Base-by-base conservation (phyloP, 2,329 filamentous ascomycete genomes). In the Zasmidium citrigriseum region DNA sequence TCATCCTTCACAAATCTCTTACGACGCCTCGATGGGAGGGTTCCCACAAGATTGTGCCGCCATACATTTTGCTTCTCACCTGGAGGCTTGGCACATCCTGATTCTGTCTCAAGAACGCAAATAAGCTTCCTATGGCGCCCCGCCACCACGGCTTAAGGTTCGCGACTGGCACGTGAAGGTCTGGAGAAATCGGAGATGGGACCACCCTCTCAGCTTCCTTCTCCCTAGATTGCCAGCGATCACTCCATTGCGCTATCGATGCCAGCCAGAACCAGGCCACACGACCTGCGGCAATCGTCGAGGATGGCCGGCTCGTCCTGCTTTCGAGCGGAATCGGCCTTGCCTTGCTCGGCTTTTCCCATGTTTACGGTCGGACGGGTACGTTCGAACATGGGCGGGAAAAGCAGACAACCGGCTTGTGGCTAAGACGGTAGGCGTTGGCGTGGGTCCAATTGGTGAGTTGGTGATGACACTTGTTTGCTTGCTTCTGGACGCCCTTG, bases 381-480 rank as follows among this genome's bases (percentile, higher is more conserved):
- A 11, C 20, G 47, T 49, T 29, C 23, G 12, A 49, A 27, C 10
- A 49, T 10, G 34, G 38, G 10, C 38, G 21, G 51, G 18, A 23
- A 46, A 45, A 45, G 41, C 45, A 41, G 27, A 46, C 9, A 25
- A 18, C 38, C 52, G 41, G 41, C 21, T 46, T 46, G 52, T 54
- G 52, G 52, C 52, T 54, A 46, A 54, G 38, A 46, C 52, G 41
- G 52, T 25, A 25, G 34, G 20, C 44, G 38, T 21, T 54, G 20
- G 22, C 34, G 41, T 45, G 22, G 23, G 21, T 27, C 47, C 47
- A 29, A 29, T 50, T 54, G 50, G 4, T 20, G 18, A 18, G 18
- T 23, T 53, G 51, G 41, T 29, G 29, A 56, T 56, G 54, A 56
- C 54, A 50, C 22, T 38, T 49, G 16, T 44, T 38, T 56, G 29